Conservation (phyloP, 2,329 filamentous ascomycete species). For the Aspergillus sp. region DNA sequence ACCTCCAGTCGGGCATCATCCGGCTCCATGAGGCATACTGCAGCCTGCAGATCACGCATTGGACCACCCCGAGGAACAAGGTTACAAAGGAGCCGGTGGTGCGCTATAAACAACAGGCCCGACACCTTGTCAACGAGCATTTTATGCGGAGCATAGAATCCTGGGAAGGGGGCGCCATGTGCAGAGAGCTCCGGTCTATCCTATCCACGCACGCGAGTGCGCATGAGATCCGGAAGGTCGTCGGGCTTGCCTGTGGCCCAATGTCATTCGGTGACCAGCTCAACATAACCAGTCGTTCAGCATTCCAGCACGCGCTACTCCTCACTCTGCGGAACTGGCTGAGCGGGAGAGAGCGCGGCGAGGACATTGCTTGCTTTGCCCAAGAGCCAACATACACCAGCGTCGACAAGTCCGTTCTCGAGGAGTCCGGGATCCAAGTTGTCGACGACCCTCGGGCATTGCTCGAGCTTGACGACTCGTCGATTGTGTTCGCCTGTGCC, state of each 20-base stretch:
- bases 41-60: background rate
- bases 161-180: constrained; percentile 1
- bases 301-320: constrained; percentile 6
- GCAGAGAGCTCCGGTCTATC: background rate
- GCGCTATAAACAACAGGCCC: background rate
- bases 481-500: constrained; percentile 21
- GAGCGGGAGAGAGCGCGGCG: background rate
- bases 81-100: background rate
- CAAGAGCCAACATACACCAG: constrained; percentile 10
- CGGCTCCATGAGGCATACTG: background rate
- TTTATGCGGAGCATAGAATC: background rate
- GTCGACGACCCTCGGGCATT: constrained; percentile 17
- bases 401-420: constrained; percentile 5
- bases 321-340: constrained; percentile 1
- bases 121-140: background rate
- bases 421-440: constrained; percentile 2
- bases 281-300: background rate
- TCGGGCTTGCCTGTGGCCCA: constrained; percentile 1
- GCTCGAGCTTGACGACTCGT: constrained; percentile 20
- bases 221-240: constrained; percentile 1
- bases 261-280: background rate
- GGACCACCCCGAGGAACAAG: background rate
- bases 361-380: constrained; percentile 5
- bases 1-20: background rate
- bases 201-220: background rate